Evolutionary conservation across 768 basidiomycete species (phyloP), one percentile per base, ranked within the genome.

Genomic region (Amyloporia xantha): DNA sequence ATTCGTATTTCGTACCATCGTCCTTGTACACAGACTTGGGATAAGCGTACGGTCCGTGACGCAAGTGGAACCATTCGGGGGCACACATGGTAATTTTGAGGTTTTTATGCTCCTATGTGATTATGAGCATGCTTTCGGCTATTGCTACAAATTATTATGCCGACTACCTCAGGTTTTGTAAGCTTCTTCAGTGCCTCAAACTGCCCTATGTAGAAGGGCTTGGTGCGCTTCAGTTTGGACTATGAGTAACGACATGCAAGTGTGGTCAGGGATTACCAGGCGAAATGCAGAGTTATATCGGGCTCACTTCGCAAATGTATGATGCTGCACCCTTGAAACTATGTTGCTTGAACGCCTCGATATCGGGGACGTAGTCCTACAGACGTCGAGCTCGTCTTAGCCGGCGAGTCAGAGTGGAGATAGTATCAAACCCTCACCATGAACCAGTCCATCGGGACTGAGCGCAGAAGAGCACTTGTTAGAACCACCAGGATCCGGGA

Each of bases 11-110:
- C 68, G 48, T 39, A 77, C 80, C 76, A 58, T 85, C 83, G 58
- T 70, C 76, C 39, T 70, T 68, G 64, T 86, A 86, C 5, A 84
- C 75, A 6, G 72, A 68, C 37, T 73, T 68, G 50, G 77, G 77
- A 57, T 80, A 82, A 5, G 79, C 78, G 52, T 79, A 77, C 7
- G 70, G 72, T 43, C 84, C 84, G 59, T 82, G 81, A 21, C 79
- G 76, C 24, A 84, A 76, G 60, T 84, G 82, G 62, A 78, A 82
- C 81, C 83, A 84, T 28, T 80, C 79, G 2, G 85, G 86, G 0
- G 84, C 78, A 51, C 79, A 82, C 64, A 86, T 69, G 12, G 82
- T 87, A 50, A 88, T 58, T 62, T 91, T 89, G 63, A 88, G 74
- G 58, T 73, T 70, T 58, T 74, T 73, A 50, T 84, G 77, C 57